Percentiles rank a stretch among this genome's conserved stretches.
phyloP scores from a whole-genome alignment of 2,329 filamentous ascomycete species.

The Colletotrichum australisinense region DNA sequence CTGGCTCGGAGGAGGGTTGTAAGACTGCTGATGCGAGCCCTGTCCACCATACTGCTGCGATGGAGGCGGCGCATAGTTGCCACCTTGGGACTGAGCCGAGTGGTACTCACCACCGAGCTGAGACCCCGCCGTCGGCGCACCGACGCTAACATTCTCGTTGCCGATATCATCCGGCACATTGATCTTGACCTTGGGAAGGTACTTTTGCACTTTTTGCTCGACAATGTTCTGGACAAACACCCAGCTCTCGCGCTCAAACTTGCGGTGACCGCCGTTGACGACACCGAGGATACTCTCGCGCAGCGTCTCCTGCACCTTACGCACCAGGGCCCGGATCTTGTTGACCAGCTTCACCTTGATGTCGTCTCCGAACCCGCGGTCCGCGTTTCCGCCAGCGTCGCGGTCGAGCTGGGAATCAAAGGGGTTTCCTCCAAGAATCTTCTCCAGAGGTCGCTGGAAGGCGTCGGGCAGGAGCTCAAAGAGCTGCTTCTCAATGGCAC shows the following conservation, averaged over 20 bases:
- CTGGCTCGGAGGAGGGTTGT: conserved; percentile 40
- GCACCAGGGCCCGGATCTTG: conserved; percentile 56
- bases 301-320: conserved; percentile 58
- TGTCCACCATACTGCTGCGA: conserved; percentile 36
- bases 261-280: conserved; percentile 59
- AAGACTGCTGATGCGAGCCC: conserved; percentile 39
- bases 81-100: conserved; percentile 38
- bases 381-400: conserved; percentile 42
- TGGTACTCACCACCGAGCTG: conserved; percentile 48
- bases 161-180: conserved; percentile 58
- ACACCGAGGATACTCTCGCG: conserved; percentile 56
- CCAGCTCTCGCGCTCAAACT: conserved; percentile 59
- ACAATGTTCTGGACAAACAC: conserved; percentile 58
- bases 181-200: conserved; percentile 58
- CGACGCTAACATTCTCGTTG: conserved; percentile 58
- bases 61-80: conserved; percentile 37
- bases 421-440: conserved; percentile 58
- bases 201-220: conserved; percentile 58
- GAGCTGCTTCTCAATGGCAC: conserved; percentile 56
- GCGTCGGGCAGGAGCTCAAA: conserved; percentile 57
- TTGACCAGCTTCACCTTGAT: conserved; percentile 55
- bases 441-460: conserved; percentile 56
- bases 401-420: conserved; percentile 57
- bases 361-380: conserved; percentile 55
- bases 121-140: conserved; percentile 45